Evolutionary conservation across 176 grass and related monocot species (phyloP).

Genomic region (Cocos nucifera): DNA sequence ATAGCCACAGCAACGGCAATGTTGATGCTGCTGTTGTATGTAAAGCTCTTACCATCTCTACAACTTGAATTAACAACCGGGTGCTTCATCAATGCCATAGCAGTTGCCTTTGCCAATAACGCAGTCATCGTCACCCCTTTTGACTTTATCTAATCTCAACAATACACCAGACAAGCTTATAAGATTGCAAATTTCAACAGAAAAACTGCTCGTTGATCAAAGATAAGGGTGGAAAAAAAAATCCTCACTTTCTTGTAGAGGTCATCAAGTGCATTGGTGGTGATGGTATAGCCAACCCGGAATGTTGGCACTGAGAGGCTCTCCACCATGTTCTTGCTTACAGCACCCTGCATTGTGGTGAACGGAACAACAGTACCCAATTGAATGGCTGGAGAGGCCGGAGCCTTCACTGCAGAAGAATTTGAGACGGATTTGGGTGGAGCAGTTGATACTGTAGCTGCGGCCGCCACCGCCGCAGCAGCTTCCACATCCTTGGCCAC

Average conservation of each 20-base stretch:
- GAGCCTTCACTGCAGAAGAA: neutral
- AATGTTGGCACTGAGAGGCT: slow-evolving; percentile 87
- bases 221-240: neutral
- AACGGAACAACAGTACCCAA: slow-evolving; percentile 69
- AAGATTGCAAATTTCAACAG: no score
- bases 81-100: slow-evolving; percentile 70
- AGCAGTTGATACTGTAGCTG: slow-evolving; percentile 4
- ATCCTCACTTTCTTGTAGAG: slow-evolving; percentile 84
- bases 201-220: no score
- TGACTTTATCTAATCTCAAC: slow-evolving; percentile 50
- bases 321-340: slow-evolving; percentile 94
- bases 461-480: slow-evolving; percentile 22
- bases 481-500: slow-evolving; percentile 89
- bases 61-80: slow-evolving; percentile 86
- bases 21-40: slow-evolving; percentile 85
- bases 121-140: slow-evolving; percentile 96
- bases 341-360: slow-evolving; percentile 88
- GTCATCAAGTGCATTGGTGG: slow-evolving; percentile 77
- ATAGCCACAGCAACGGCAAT: slow-evolving; percentile 92
- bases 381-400: slow-evolving; percentile 30
- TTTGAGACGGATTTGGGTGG: slow-evolving; percentile 3
- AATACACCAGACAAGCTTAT: no score
- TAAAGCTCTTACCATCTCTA: slow-evolving; percentile 96
- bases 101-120: slow-evolving; percentile 67
- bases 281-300: slow-evolving; percentile 82